Base-by-base conservation (phyloP, 768 basidiomycete species). In the Kwoniella sp. region DNA sequence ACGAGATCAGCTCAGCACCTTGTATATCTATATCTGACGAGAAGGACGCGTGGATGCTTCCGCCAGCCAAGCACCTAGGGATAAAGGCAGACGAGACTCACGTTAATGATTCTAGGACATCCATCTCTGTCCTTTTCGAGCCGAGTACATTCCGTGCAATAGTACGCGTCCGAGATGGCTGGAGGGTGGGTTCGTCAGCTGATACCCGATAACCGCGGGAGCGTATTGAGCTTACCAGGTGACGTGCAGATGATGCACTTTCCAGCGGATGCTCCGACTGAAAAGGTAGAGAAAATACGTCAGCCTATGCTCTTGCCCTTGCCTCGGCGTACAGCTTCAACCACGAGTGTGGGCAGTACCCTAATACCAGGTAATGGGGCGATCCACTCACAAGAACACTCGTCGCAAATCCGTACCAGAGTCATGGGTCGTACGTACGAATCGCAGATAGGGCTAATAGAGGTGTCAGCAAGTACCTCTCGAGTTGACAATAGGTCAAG, bases 91-190 rank as follows among this genome's bases (percentile, higher is more conserved):
- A 23, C 5, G 5, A 9, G 7, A 55, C 60, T 55, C 50, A 62
- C 60, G 59, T 73, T 73, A 38, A 73, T 71, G 53, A 73, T 71
- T 82, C 96, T 98, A 7, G 91, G 91, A 78, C 95, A 99, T 0
- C 95, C 95, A 74, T 99, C 95, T 29, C 95, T 79, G 65, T 96
- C 92, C 70, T 98, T 98, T 73, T 99, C 95, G 43, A 98, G 77
- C 43, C 92, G 79, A 37, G 70, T 69, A 68, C 89, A 96, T 77
- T 93, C 91, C 1, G 93, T 92, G 59, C 95, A 99, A 68, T 99
- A 99, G 75, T 98, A 98, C 3, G 95, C 95, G 72, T 99, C 95
- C 22, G 92, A 96, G 44, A 99, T 95, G 68, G 93, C 93, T 93
- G 48, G 26, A 49, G 29, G 44, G 23, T 41, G 25, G 6, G 41